Base-by-base conservation (phyloP, 1,284 basidiomycete species). In the Thelephora terrestris region DNA sequence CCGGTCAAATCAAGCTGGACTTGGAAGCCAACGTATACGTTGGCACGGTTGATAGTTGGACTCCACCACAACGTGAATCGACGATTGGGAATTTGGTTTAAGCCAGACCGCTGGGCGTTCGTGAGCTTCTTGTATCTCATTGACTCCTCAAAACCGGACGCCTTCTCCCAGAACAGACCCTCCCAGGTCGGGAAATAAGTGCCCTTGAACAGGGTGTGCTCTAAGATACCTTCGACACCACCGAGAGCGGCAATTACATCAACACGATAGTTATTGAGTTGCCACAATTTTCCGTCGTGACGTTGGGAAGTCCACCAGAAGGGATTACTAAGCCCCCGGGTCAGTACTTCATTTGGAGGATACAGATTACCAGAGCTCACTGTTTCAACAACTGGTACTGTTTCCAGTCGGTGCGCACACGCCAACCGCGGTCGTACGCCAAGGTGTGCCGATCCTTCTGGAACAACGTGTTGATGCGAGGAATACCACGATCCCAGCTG, bases 61-160 rank as follows among this genome's bases (percentile, higher is more conserved):
- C 89, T 93, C 95, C 95, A 99, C 96, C 96, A 99, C 5, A 99
- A 76, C 3, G 94, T 99, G 73, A 99, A 99, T n/a, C 95, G 89
- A 81, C 96, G 93, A 66, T 99, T 99, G 6, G 96, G 96, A 64
- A 99, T 97, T 66, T 99, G 94, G 64, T 92, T 93, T 38, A 97
- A 71, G 87, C 94, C 93, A 37, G 92, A 96, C 43, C 92, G 84
- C 71, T 93, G 95, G 25, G 90, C 95, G 62, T 93, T 96, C 40
- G 92, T 96, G 48, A 96, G 73, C 65, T 93, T 94, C 74, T 94
- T 95, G 75, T 90, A 93, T 66, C 93, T 78, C 95, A 98, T 99
- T 2, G 91, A 93, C 67, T 97, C 93, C 62, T 94, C 90, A 69
- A 95, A 95, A 47, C 90, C 91, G 52, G 88, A 91, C 18, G 87